Evolutionary conservation across 2,329 filamentous ascomycete genomes (phyloP).

Genomic region (Hypoxylon sp.): DNA sequence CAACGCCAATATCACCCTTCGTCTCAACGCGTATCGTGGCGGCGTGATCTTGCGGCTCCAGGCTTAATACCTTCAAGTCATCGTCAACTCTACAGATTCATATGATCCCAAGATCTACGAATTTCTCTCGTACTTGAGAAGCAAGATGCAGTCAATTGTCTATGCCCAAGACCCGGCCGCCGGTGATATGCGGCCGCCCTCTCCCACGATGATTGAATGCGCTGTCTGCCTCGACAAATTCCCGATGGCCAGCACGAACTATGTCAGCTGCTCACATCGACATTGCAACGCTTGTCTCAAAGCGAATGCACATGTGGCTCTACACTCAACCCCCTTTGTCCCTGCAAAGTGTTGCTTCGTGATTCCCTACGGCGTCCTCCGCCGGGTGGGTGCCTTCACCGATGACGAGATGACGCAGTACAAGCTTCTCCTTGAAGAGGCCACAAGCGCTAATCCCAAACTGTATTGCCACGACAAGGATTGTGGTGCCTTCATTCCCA

Average conservation of each 20-base stretch:
- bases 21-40: no score
- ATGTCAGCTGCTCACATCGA: slow-evolving; percentile 18
- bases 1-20: no score
- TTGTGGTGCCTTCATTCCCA: slow-evolving; percentile 40
- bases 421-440: slow-evolving; percentile 34
- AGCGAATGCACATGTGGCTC: slow-evolving; percentile 5
- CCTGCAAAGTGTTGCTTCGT: slow-evolving; percentile 43
- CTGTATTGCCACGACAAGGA: slow-evolving; percentile 42
- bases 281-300: slow-evolving; percentile 37
- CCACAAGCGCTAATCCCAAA: slow-evolving; percentile 17
- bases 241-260: background rate
- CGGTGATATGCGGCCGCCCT: background rate
- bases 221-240: background rate
- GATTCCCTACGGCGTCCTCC: slow-evolving; percentile 23
- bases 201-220: background rate
- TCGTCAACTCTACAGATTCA: no score
- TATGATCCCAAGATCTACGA: no score
- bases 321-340: slow-evolving; percentile 35
- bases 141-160: background rate
- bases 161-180: background rate
- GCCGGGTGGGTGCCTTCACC: background rate
- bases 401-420: slow-evolving; percentile 31
- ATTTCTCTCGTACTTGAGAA: no score
- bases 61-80: no score
- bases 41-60: no score